Conservation (phyloP, 768 basidiomycete genomes). For the Chlorophyllum brunneum region DNA sequence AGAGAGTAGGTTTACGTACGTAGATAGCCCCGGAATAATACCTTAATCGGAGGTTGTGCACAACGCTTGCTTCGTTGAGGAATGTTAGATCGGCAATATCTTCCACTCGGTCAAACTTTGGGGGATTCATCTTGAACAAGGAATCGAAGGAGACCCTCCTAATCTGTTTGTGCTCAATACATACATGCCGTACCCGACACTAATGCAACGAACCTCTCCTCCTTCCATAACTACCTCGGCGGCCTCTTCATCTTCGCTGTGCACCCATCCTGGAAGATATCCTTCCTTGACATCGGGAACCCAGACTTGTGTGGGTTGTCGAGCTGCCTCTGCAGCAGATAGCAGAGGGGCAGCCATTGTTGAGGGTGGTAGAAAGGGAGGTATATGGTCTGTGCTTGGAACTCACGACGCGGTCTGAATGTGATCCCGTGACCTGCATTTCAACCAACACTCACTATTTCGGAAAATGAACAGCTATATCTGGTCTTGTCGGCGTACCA, state of each 20-base stretch:
- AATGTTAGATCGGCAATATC: conserved; percentile 98
- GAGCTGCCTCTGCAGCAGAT: conserved; percentile 69
- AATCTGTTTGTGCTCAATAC: conserved; percentile 20
- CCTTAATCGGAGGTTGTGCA: conserved; percentile 92
- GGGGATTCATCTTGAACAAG: conserved; percentile 95
- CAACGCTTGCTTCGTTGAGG: conserved; percentile 96
- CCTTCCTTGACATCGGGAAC: conserved; percentile 90
- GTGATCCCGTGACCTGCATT: conserved; percentile 14
- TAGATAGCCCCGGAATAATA: conserved; percentile 92
- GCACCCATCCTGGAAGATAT: conserved; percentile 92
- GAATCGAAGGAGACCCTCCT: conserved; percentile 68
- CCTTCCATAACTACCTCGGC: conserved; percentile 85
- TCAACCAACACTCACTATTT: conserved; percentile 13
- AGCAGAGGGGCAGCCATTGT: conserved; percentile 48
- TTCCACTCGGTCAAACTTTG: conserved; percentile 96
- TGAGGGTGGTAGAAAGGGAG: not conserved
- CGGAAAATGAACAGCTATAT: conserved; percentile 2
- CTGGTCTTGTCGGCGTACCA: not conserved
- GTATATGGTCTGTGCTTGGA: not conserved
- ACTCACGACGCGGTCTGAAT: conserved; percentile 7
- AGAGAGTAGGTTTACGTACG: conserved; percentile 54
- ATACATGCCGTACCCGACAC: not conserved
- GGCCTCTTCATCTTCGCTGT: conserved; percentile 76
- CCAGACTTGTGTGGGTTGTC: conserved; percentile 92
- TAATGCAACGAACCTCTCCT: conserved; percentile 61